Base-by-base conservation (phyloP, 164 flowering plant genomes). In the Brasenia schreberi region DNA sequence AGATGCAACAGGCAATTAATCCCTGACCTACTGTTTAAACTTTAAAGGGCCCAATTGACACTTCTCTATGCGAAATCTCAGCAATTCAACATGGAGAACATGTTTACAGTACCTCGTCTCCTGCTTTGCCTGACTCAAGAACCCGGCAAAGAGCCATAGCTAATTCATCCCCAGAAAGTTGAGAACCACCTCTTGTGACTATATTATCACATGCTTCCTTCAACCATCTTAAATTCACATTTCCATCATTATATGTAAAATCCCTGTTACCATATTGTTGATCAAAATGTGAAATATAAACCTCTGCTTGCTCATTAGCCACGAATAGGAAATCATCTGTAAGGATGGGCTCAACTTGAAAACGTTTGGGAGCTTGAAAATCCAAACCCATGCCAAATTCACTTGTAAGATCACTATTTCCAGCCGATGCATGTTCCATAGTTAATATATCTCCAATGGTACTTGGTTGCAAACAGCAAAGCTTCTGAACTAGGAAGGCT, bases 141-240 rank as follows among this genome's bases (percentile, higher is more conserved):
- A 95, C 89, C 63, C 87, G 85, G 71, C 97, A 92, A 67, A 95
- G 88, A 59, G 99, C 85, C 94, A 89, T 83, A 65, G 99, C 97
- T 49, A 95, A 69, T 78, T 95, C 99, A 84, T 95, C 99, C 63
- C 77, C 83, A 27, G 97, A 83, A 67, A 95, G 92, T 72, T 84
- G 90, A 61, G 99, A 95, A 72, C 68, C 72, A 75, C 88, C 82
- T 61, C 64, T 81, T 65, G 69, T 80, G 10, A 85, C 89, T 73
- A 95, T 84, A 63, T 63, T 68, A 59, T 80, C 92, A 80, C 99
- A 95, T 11, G 82, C 81, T 77, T 88, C 88, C 65, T 85, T 84
- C 69, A 95, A 74, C 97, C 99, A 92, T 77, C 82, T 82, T 72
- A 95, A 83, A 72, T 83, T 84, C 66, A 80, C 75, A 33, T 73